Conservation (phyloP, 1,284 basidiomycete genomes). For the Irpex sp. region DNA sequence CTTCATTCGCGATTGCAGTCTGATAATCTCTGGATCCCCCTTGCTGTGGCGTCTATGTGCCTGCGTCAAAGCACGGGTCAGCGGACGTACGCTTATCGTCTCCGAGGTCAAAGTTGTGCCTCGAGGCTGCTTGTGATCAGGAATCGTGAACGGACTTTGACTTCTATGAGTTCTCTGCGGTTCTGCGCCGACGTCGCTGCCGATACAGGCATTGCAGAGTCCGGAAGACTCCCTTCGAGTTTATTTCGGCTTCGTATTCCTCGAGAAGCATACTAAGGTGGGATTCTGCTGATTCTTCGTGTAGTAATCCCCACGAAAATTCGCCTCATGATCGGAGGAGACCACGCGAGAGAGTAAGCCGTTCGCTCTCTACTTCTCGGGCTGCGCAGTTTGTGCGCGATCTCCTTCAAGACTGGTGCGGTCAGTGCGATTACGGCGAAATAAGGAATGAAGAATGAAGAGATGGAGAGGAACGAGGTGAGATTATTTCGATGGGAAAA, state of each 20-base stretch:
- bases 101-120: background rate
- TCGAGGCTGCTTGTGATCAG: background rate
- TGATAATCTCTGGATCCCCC: background rate
- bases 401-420: background rate
- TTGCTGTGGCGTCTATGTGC: background rate
- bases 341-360: background rate
- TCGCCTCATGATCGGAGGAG: background rate
- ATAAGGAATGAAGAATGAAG: background rate
- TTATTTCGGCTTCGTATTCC: too few species aligned
- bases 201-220: too few species aligned
- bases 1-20: background rate
- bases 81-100: too few species aligned
- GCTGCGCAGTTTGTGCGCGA: background rate
- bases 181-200: too few species aligned
- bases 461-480: background rate
- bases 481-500: too few species aligned
- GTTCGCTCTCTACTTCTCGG: too few species aligned
- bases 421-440: background rate
- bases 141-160: too few species aligned
- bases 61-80: too few species aligned
- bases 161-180: too few species aligned
- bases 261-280: too few species aligned
- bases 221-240: too few species aligned
- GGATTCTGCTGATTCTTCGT: background rate
- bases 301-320: background rate